Base-by-base conservation (phyloP, 257 asterid species). In the Solanum chiquidenum region DNA sequence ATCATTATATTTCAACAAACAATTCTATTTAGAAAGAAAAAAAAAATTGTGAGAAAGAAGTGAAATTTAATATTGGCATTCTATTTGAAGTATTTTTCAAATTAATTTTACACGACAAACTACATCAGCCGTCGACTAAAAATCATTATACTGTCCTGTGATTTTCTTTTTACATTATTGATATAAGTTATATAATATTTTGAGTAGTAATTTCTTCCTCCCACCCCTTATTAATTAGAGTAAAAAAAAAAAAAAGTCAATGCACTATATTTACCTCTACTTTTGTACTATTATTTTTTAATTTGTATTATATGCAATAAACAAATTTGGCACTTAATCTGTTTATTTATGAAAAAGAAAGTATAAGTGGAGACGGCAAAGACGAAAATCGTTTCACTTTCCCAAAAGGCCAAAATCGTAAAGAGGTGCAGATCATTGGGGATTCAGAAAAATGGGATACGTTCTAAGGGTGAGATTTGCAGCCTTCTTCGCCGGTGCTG, bases 401-500 rank as follows among this genome's bases (percentile, higher is more conserved):
- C 21, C 83, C 83, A 12, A 75, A 38, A 76, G 23, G n/a, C 35
- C 8, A 40, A 76, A 21, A 21, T 74, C 49, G 25, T 69, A 7
- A 33, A 33, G 44, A 16, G 79, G 49, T 23, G 9, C 7, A 76
- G 33, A 75, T 18, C 40, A 27, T 69, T 33, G 23, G 34, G 23
- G 34, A 31, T 38, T 21, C 55, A 77, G 37, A 27, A 83, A 85
- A 84, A 96, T 97, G 99, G 98, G 98, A 66, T 95, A 94, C 87
- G 92, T 94, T 83, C 88, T 94, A 87, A 94, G 98, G 77, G 98
- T 97, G 90, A 92, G 98, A 92, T 88, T 94, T 52, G 98, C 98
- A 58, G 94, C 98, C 27, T 97, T 95, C 93, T 94, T 95, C 93
- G 85, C 95, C 73, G 98, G 98, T 76, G 98, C 95, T n/a, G 98